A percentile compares a stretch with the other conserved stretches of the same genome.
Conservation (phyloP, 2,329 filamentous ascomycete species). For the Pseudogymnoascus sp. region DNA sequence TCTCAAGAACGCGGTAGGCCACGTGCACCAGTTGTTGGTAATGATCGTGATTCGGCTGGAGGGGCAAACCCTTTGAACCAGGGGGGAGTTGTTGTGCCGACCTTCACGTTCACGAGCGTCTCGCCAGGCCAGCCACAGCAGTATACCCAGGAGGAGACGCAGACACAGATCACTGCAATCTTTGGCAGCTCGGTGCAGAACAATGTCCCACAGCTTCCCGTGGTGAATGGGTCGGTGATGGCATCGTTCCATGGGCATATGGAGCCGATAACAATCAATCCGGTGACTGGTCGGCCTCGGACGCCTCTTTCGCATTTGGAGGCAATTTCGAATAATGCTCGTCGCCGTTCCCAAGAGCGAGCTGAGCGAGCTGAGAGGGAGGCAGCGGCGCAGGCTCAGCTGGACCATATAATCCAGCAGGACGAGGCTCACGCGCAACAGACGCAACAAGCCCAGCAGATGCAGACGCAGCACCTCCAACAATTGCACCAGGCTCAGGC, state of each 20-base stretch:
- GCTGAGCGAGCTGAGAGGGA: constrained; percentile 2
- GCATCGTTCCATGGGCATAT: constrained; percentile 2
- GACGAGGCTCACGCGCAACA: neutral
- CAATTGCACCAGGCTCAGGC: neutral
- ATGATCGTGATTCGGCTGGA: neutral
- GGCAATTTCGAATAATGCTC: neutral
- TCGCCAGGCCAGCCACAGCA: constrained; percentile 1
- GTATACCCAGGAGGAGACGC: neutral
- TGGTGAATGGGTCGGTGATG: constrained; percentile 3
- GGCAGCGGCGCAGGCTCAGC: neutral
- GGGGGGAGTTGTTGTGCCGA: neutral
- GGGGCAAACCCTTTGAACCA: neutral
- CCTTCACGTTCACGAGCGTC: neutral
- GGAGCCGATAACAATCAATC: constrained; percentile 4
- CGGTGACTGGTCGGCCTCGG: neutral
- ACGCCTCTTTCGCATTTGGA: neutral
- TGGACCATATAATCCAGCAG: neutral
- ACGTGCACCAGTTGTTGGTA: neutral
- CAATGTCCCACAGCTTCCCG: neutral
- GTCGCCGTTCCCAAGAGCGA: constrained; percentile 8
- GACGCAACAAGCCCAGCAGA: neutral
- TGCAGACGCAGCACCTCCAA: neutral
- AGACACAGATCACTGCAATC: neutral
- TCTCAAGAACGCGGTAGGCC: neutral
- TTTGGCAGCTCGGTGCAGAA: neutral